Evolutionary conservation across 306 rosid species (phyloP).

Genomic region (Hippophae tibetana): DNA sequence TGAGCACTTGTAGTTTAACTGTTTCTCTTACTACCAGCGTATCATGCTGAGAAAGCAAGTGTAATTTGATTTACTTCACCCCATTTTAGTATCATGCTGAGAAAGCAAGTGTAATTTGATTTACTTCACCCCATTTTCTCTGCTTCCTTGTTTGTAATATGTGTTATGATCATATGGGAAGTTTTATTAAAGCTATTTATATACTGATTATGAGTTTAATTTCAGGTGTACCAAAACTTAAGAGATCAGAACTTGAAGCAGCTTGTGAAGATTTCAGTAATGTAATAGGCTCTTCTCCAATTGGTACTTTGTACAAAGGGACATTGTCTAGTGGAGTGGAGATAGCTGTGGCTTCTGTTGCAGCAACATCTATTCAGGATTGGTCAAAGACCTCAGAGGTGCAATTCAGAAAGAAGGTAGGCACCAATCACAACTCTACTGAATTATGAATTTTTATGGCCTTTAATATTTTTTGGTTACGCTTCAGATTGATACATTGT

Average conservation of each 20-base stretch:
- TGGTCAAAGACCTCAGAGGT: constrained; percentile 61
- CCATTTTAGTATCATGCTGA: background rate
- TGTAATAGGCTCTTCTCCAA: constrained; percentile 64
- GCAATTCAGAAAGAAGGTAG: constrained; percentile 83
- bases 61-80: background rate
- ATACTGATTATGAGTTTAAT: constrained; percentile 14
- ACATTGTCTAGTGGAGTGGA: constrained; percentile 92
- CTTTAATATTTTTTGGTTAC: constrained; percentile 17
- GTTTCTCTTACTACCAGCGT: no score
- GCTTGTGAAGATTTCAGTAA: constrained; percentile 99
- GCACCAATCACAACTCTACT: constrained; percentile 2
- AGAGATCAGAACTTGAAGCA: constrained; percentile 76
- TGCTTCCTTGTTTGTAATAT: constrained; percentile 1
- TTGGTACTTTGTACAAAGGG: constrained; percentile 83
- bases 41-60: background rate
- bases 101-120: background rate
- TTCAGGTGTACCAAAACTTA: constrained; percentile 88
- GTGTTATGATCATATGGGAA: constrained; percentile 1
- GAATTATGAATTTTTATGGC: constrained; percentile 1
- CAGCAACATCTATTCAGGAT: constrained; percentile 38
- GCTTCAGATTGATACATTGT: constrained; percentile 62
- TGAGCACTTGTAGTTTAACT: no score
- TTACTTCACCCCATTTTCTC: background rate
- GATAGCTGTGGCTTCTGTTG: constrained; percentile 71
- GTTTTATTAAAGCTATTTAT: constrained; percentile 1